These are phyloP conservation scores for Zygoascus ofunaensis DNA, from an alignment of 805 yeast genomes.

Conservation along the genomic window DNA sequence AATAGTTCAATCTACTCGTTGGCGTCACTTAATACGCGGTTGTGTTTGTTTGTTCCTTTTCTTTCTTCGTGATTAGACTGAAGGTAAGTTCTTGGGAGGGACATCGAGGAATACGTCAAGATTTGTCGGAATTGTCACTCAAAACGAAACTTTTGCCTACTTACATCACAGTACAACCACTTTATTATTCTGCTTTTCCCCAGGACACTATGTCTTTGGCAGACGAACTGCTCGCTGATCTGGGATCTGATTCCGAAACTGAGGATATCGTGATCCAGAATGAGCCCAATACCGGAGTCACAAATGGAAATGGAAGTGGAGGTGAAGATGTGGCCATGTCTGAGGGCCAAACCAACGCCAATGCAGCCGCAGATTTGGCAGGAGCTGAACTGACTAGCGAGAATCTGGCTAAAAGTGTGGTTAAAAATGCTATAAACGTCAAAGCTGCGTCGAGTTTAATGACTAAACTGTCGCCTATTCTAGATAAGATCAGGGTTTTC, in stretches of 20 bases:
- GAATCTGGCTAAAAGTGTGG: conserved; percentile 10
- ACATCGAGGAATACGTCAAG: no score
- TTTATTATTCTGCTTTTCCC: neutral
- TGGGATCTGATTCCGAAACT: conserved; percentile 23
- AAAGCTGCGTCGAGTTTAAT: conserved; percentile 15
- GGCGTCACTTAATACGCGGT: no score
- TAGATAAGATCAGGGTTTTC: conserved; percentile 10
- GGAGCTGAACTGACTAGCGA: conserved; percentile 12
- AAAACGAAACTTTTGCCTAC: no score
- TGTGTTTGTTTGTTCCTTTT: no score
- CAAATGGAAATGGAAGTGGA: no score
- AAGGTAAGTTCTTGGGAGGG: no score
- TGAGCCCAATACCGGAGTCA: no score
- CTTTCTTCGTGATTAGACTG: no score
- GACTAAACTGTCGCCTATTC: conserved; percentile 15
- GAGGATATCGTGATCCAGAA: conserved; percentile 11
- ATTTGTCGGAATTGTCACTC: no score
- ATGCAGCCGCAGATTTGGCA: neutral
- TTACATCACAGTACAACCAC: no score
- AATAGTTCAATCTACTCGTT: no score
- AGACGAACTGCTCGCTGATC: conserved; percentile 34
- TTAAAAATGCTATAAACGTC: conserved; percentile 8
- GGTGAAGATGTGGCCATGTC: conserved; percentile 4
- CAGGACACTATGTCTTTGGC: conserved; percentile 26
- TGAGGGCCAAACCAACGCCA: conserved; percentile 1